A percentile compares a stretch with the other conserved stretches of the same genome.
Evolutionary conservation across 805 yeast species (phyloP).

Genomic region (Candida easanensis): DNA sequence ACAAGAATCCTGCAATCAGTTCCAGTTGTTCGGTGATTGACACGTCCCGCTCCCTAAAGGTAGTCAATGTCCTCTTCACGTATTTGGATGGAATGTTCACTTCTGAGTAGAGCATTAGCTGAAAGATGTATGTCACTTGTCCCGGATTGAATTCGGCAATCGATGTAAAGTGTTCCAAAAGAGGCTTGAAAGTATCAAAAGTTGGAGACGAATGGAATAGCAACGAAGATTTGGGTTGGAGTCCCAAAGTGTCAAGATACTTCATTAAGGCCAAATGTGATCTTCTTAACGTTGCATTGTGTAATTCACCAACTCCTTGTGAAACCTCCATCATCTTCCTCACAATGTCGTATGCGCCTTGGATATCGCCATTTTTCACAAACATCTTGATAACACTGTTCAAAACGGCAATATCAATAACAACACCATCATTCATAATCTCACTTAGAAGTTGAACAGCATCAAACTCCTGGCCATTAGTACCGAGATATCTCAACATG

Average conservation of each 20-base stretch:
- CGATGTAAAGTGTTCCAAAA: constrained; percentile 10
- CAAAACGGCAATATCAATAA: constrained; percentile 12
- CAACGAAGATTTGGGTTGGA: constrained; percentile 3
- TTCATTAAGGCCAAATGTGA: constrained; percentile 3
- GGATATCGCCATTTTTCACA: constrained; percentile 9
- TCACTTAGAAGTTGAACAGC: neutral
- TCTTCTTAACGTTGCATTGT: constrained; percentile 7
- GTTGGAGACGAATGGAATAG: constrained; percentile 14
- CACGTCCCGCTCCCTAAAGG: constrained; percentile 5
- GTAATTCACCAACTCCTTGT: neutral
- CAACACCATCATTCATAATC: constrained; percentile 8
- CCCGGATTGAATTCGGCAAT: constrained; percentile 5
- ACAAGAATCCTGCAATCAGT: constrained; percentile 1
- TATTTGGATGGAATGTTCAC: constrained; percentile 3
- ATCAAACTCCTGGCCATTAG: constrained; percentile 1
- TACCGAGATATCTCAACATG: constrained; percentile 20
- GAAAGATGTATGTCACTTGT: constrained; percentile 5
- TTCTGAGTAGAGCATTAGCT: neutral
- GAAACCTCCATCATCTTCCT: neutral
- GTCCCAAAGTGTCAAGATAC: constrained; percentile 12
- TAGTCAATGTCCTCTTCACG: neutral
- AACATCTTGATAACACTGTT: constrained; percentile 6
- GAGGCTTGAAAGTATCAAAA: constrained; percentile 17
- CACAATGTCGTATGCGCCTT: constrained; percentile 8
- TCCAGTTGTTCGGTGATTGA: constrained; percentile 1